These are phyloP conservation scores for Calonectria fujianensis DNA, from an alignment of 2,329 filamentous ascomycete genomes.

Conservation along the genomic window DNA sequence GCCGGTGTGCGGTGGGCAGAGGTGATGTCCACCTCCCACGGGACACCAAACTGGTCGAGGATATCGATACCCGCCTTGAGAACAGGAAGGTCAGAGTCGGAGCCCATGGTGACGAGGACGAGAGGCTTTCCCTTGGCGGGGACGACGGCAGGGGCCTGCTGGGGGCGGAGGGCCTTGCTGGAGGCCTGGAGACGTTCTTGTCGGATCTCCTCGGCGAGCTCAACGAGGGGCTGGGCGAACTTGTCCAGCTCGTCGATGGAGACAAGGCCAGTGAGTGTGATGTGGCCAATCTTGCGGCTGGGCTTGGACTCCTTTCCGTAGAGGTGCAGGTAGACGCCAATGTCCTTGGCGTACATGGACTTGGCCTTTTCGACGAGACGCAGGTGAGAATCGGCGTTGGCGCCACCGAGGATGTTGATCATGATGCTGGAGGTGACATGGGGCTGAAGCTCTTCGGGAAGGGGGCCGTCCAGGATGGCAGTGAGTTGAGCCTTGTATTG, in stretches of 20 bases:
- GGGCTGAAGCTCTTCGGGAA: slow-evolving; percentile 75
- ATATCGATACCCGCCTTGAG: slow-evolving; percentile 80
- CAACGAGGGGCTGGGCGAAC: slow-evolving; percentile 80
- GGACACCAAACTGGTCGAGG: slow-evolving; percentile 81
- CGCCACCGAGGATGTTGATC: slow-evolving; percentile 87
- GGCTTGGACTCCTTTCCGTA: slow-evolving; percentile 94
- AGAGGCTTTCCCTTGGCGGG: slow-evolving; percentile 65
- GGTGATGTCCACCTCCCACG: slow-evolving; percentile 84
- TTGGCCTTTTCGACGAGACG: slow-evolving; percentile 68
- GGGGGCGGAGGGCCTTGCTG: slow-evolving; percentile 61
- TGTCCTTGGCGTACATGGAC: slow-evolving; percentile 64
- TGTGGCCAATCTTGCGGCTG: slow-evolving; percentile 95
- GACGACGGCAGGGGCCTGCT: slow-evolving; percentile 43
- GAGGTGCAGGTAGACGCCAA: slow-evolving; percentile 82
- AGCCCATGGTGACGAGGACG: slow-evolving; percentile 89
- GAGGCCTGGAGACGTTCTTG: slow-evolving; percentile 70
- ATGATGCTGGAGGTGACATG: slow-evolving; percentile 81
- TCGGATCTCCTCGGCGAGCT: slow-evolving; percentile 76
- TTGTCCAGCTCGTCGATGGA: slow-evolving; percentile 78
- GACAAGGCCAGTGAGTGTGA: slow-evolving; percentile 84
- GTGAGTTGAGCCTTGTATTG: slow-evolving; percentile 95
- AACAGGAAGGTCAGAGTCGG: slow-evolving; percentile 83
- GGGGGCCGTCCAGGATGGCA: slow-evolving; percentile 81
- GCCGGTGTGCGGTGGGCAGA: slow-evolving; percentile 86
- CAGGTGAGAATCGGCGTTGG: slow-evolving; percentile 77